Conservation (phyloP, 805 yeast genomes). For the Metschnikowia cubensis region DNA sequence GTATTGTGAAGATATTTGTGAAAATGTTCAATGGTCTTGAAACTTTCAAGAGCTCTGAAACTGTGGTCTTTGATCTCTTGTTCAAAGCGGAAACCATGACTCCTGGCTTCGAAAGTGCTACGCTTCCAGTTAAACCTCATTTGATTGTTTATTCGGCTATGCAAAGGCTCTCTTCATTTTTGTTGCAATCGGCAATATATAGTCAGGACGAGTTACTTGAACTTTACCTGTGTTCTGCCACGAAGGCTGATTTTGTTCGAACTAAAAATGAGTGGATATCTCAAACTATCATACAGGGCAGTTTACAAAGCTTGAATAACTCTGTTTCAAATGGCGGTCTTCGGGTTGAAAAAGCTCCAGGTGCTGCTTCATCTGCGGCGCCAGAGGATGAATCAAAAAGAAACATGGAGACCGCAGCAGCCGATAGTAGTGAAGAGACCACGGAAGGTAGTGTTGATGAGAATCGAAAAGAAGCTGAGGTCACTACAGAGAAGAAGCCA, state of each 20-base stretch:
- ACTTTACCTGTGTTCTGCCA: constrained; percentile 21
- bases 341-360: background rate
- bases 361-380: background rate
- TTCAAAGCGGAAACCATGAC: background rate
- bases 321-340: background rate
- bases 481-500: background rate
- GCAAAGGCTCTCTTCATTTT: constrained; percentile 6
- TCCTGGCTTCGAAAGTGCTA: constrained; percentile 6
- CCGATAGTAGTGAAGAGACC: background rate
- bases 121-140: constrained; percentile 15
- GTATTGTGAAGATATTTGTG: background rate
- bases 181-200: constrained; percentile 9
- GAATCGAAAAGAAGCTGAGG: background rate
- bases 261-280: constrained; percentile 33
- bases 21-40: background rate
- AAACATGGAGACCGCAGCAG: background rate
- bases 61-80: background rate
- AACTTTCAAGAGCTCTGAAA: background rate
- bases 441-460: too few species aligned
- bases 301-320: background rate
- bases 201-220: constrained; percentile 13
- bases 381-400: background rate
- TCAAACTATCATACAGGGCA: background rate
- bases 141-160: constrained; percentile 10
- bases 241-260: constrained; percentile 18